Evolutionary conservation across 805 yeast genomes (phyloP).

Genomic region (Wickerhamiella qilinensis): DNA sequence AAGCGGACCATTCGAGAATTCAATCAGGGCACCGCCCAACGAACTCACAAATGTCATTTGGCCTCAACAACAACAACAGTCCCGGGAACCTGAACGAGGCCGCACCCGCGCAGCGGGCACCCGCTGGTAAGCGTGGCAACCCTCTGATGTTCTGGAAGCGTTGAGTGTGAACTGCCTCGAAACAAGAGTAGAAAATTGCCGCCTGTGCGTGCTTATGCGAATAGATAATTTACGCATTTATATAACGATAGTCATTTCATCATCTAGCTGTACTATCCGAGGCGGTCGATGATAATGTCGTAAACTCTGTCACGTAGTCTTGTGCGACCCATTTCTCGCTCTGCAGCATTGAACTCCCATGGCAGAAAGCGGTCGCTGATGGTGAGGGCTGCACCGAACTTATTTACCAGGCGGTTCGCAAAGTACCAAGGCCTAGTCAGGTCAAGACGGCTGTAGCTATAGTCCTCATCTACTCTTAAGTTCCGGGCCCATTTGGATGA

Average conservation of each 20-base stretch:
- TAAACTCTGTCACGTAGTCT: neutral
- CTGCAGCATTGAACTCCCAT: constrained; percentile 14
- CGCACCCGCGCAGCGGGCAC: too few species aligned
- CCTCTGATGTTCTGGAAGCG: neutral
- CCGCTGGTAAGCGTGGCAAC: too few species aligned
- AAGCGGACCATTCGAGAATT: too few species aligned
- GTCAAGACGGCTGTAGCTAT: constrained; percentile 28
- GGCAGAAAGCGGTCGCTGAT: constrained; percentile 6
- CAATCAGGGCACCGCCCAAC: constrained; percentile 1
- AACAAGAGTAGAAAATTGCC: neutral
- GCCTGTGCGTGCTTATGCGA: neutral
- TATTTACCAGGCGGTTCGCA: constrained; percentile 15
- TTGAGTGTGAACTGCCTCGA: too few species aligned
- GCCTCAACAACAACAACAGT: neutral
- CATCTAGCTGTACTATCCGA: neutral
- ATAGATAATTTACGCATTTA: neutral
- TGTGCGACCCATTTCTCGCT: neutral
- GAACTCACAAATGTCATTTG: constrained; percentile 1
- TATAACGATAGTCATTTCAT: neutral
- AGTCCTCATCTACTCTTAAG: constrained; percentile 35
- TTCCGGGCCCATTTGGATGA: constrained; percentile 29
- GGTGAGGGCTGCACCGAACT: constrained; percentile 12
- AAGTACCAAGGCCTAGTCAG: constrained; percentile 20
- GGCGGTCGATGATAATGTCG: neutral
- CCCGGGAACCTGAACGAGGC: too few species aligned